Evolutionary conservation across 768 basidiomycete species (phyloP), one percentile per base, ranked within the genome.

Genomic region (Kwoniella bestiolae): DNA sequence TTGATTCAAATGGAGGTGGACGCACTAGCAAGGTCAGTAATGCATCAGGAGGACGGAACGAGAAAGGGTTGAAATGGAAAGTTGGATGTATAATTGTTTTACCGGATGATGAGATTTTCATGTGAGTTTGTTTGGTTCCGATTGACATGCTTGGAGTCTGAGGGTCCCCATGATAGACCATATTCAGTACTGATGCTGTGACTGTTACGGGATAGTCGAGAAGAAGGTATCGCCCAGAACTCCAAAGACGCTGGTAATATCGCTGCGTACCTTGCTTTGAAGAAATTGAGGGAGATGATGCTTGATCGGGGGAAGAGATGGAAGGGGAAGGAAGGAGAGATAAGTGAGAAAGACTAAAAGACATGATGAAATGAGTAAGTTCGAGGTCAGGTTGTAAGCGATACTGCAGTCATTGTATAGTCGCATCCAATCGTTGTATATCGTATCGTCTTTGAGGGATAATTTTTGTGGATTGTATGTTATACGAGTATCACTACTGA

Each of bases 231-330:
- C 2, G 49, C 47, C 4, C 50, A 18, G 9, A 61, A 61, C 18
- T 38, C 50, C 34, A 61, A 61, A 51, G 60, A 61, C 11, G 60
- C 60, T 12, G 35, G 60, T 12, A 61, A 61, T 25, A 61, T 61
- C 35, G 60, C 60, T 23, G 60, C 60, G 2, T 61, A 61, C 18
- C 49, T 35, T 4, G 60, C 29, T 21, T 25, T 61, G n/a, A 26
- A 61, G 38, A 34, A 61, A 28, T n/a, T 61, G 7, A 61, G 35
- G 29, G 32, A 34, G 47, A 16, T 52, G 12, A 56, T 50, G 47
- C 38, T 41, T 41, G 38, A 41, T 41, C 38, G 18, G 18, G 38
- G 38, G 18, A 41, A 41, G 38, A 41, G 18, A 18, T 11, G 38
- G 18, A 9, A 9, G 8, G 38, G 18, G 5, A 14, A 41, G 38